A percentile compares a stretch with the other conserved stretches of the same genome.
phyloP scores from a whole-genome alignment of 1,284 basidiomycete genomes.

The Trichosporon faecale region DNA sequence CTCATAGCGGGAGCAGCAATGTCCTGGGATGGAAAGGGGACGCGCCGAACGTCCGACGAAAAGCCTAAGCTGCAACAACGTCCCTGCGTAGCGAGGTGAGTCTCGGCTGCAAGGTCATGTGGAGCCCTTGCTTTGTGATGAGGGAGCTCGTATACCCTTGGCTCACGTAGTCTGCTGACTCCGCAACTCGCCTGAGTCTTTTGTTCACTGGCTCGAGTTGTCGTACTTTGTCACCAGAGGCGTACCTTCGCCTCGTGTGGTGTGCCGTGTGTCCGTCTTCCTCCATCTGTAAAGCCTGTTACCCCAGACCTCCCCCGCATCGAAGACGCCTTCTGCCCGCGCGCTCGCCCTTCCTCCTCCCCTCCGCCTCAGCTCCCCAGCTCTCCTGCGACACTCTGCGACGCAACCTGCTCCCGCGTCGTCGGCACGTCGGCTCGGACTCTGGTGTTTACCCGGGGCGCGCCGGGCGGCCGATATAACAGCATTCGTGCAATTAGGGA shows the following conservation, averaged over 20 bases:
- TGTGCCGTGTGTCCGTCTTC: background rate
- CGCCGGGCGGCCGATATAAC: conserved; percentile 1
- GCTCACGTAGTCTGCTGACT: background rate
- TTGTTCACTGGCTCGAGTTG: background rate
- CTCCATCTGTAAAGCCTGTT: background rate
- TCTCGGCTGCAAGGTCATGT: background rate
- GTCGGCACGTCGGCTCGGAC: conserved; percentile 8
- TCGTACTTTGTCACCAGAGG: background rate
- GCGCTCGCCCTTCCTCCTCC: background rate
- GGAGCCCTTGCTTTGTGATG: background rate
- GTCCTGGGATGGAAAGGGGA: background rate
- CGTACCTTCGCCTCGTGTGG: background rate
- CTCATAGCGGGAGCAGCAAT: background rate
- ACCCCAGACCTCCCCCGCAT: background rate
- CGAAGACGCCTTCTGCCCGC: background rate
- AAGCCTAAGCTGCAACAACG: background rate
- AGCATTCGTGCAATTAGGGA: background rate
- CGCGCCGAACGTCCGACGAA: conserved; percentile 1
- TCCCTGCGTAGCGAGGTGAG: background rate
- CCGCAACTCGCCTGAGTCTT: too few relatives aligned
- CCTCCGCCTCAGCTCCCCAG: background rate
- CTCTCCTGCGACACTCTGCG: background rate
- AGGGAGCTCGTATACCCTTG: background rate
- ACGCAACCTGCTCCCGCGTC: background rate
- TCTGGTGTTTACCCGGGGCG: conserved; percentile 1